These are phyloP conservation scores for Trichoderma erinaceum DNA, from an alignment of 495 filamentous ascomycete species.

Conservation along the genomic window DNA sequence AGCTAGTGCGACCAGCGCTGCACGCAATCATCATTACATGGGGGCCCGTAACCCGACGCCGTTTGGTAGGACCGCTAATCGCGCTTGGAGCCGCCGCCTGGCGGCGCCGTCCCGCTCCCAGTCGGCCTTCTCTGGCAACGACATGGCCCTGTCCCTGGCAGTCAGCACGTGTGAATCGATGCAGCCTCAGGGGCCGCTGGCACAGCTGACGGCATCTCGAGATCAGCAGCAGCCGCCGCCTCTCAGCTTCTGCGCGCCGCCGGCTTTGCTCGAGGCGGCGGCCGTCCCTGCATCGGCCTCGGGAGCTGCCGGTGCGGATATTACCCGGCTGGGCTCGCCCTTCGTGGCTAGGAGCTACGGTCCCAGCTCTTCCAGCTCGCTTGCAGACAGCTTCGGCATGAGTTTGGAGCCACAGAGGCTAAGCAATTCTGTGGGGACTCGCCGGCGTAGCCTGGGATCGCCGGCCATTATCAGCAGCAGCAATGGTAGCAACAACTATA, in stretches of 20 bases:
- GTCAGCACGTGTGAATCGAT: slow-evolving; percentile 75
- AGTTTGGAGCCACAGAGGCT: slow-evolving; percentile 30
- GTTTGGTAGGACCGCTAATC: slow-evolving; percentile 50
- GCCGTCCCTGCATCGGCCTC: slow-evolving; percentile 12
- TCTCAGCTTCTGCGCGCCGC: slow-evolving; percentile 8
- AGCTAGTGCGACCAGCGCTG: slow-evolving; percentile 60
- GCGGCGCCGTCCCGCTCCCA: slow-evolving; percentile 32
- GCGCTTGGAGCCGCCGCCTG: slow-evolving; percentile 37
- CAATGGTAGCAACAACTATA: slow-evolving; percentile 15
- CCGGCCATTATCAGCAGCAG: slow-evolving; percentile 39
- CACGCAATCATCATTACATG: slow-evolving; percentile 65
- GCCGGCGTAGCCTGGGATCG: slow-evolving; percentile 35
- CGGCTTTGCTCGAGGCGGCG: slow-evolving; percentile 11
- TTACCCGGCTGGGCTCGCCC: slow-evolving; percentile 54
- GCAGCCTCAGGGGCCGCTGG: slow-evolving; percentile 65
- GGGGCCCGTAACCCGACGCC: slow-evolving; percentile 66
- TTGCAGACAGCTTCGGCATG: slow-evolving; percentile 34
- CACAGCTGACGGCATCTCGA: slow-evolving; percentile 44
- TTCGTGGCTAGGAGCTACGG: slow-evolving; percentile 51
- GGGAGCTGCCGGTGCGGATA: slow-evolving; percentile 19
- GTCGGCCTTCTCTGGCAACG: slow-evolving; percentile 56
- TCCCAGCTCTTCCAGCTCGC: slow-evolving; percentile 41
- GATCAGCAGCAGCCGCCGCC: slow-evolving; percentile 20
- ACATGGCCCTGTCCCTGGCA: slow-evolving; percentile 78
- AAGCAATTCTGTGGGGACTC: slow-evolving; percentile 38